Evolutionary conservation across 1,284 basidiomycete species (phyloP), one percentile per base, ranked within the genome.

Genomic region (Sanghuangporus baumii): DNA sequence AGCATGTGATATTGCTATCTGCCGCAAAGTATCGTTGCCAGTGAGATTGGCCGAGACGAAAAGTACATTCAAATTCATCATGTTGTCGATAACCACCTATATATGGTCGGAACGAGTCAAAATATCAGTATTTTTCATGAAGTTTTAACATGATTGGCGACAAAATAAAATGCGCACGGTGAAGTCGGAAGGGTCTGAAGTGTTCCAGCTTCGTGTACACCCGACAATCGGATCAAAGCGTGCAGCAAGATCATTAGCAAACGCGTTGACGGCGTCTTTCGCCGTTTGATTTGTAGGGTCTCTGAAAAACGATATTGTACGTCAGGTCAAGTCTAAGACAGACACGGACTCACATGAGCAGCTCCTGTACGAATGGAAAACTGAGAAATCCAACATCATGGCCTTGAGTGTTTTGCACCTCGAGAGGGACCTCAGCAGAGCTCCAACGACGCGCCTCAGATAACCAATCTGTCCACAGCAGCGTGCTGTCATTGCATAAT

Each of bases 281-380:
- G 79, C 81, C 3, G 81, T 81, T 57, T 74, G 68, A 66, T 82
- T 81, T 11, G 63, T 63, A 1, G 79, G 77, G 62, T 81, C 78
- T 50, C 80, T 82, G 63, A 34, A 50, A 26, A 11, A 51, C 31
- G 6, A 18, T 18, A 6, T 16, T n/a, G 34, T 20, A 62, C 37
- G 61, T 36, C 52, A 51, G 50, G 55, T n/a, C 20, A 7, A 18
- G 43, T 14, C n/a, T 37, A 23, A 38, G 47, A 55, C 38, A 41
- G 2, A 6, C 64, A 12, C 3, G 26, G 26, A 74, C 68, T 47
- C 51, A 70, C 69, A 69, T 23, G 18, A 55, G 26, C 9, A 68
- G 50, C 46, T 70, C 69, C 38, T 67, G 58, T 18, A 63, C 63
- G 57, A 69, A 70, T 6, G 69, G 69, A 60, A 64, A 70, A 55